Evolutionary conservation across 805 yeast species (phyloP), one percentile per base, ranked within the genome.

Genomic region (Kluyveromyces lactis): DNA sequence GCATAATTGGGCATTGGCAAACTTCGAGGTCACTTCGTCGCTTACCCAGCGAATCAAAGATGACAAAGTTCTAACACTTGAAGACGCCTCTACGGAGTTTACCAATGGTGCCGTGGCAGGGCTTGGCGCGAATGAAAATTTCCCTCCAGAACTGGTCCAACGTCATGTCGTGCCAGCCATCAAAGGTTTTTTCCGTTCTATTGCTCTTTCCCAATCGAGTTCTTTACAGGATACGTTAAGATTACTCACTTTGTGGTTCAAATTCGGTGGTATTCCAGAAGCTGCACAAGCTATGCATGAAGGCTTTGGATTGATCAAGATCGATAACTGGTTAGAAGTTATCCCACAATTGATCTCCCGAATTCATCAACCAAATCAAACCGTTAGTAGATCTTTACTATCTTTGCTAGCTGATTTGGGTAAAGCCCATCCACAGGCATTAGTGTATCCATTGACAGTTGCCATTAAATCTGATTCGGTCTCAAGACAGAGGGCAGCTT

Each of bases 1-100:
- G 98, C 99, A 92, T 58, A 90, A 87, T 55, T 92, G 99, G 99
- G 98, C 98, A 0, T 68, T 94, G 55, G 97, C 97, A 1, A 92
- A 94, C 60, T 92, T 89, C 57, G 97, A 92, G 56, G 97, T 90
- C 1, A 82, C 90, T 16, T 82, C 95, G 0, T 68, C 81, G 19
- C 64, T 71, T 19, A 62, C 69, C 0, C 55, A 67, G 8, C 44
- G 50, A 11, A 28, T 45, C 3, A 44, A 40, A 28, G 51, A 27
- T 43, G 57, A 44, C 26, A 53, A 56, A 63, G 27, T 66, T 59
- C 41, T 59, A 51, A 39, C 50, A 15, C 15, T 34, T 12, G 37
- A 51, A 51, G 24, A 43, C 42, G n/a, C 60, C 52, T 12, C 55
- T 49, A 10, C 51, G 58, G 51, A 64, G 57, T 27, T 65, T 55